Evolutionary conservation across 2,329 filamentous ascomycete genomes (phyloP), one percentile per base, ranked within the genome.

Genomic region (Arachnomyces sp.): DNA sequence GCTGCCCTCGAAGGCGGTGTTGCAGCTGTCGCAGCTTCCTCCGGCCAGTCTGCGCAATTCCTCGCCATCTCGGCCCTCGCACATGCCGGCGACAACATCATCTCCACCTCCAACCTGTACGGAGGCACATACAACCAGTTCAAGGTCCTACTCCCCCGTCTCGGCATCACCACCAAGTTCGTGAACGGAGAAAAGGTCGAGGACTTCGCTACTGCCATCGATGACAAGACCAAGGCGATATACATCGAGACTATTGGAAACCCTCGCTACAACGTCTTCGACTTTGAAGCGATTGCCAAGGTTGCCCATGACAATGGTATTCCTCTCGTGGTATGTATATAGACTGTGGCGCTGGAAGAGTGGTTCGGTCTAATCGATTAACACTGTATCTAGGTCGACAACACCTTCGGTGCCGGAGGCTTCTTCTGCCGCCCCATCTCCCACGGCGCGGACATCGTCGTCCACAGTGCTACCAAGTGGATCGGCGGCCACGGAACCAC

Each of bases 81-180:
- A 3, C 79, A 86, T 45, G 76, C 80, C 0, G 90, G 90, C 35
- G 89, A 95, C 71, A 95, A 95, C 71, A 94, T 95, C 52, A 77
- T 95, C 38, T 82, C 86, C 9, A 94, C 90, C 5, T 81, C 82
- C 37, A 94, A 93, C 66, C 71, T 95, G 42, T 94, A 95, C 66
- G 89, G 89, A 49, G 89, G 89, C 60, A 95, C 90, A 12, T 95
- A 94, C 72, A 95, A 96, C 68, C 90, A 95, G 70, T 79, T 95
- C 68, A 95, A 95, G 69, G 88, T 95, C 34, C 76, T 87, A 50
- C 72, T 95, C 41, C 83, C 87, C 5, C 79, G 89, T n/a, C 67
- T 94, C 34, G 90, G 90, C 46, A 88, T 96, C 58, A 71, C 72
- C 31, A 92, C 87, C 57, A 94, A 89, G 68, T 95, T 95, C 54